phyloP scores from a whole-genome alignment of 129 eudicot species.

The Flaveria linearis region DNA sequence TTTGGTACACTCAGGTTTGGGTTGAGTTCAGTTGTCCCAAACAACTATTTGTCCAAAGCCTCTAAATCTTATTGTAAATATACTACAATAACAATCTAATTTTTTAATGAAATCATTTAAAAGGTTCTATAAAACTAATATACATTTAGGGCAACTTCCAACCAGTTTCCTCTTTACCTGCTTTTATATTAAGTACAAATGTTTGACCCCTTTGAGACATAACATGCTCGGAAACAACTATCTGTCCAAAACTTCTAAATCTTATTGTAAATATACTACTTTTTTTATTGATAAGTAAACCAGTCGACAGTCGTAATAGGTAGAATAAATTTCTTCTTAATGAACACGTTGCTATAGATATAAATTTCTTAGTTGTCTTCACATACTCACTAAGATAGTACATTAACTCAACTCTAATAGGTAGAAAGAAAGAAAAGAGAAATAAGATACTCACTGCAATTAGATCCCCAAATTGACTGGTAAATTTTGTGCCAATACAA shows the following conservation, averaged over 20 bases:
- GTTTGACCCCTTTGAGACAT: background rate
- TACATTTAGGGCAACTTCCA: background rate
- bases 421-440: background rate
- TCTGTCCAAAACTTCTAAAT: too few relatives aligned
- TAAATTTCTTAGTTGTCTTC: background rate
- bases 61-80: background rate
- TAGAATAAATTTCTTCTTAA: background rate
- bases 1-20: background rate
- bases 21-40: background rate
- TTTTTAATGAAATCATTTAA: background rate
- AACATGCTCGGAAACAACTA: background rate
- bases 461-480: constrained; percentile 89
- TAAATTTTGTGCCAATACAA: constrained; percentile 88
- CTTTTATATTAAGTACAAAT: background rate
- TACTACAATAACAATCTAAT: background rate
- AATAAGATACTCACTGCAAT: constrained; percentile 67
- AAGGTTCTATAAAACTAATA: background rate
- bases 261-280: too few relatives aligned
- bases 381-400: background rate
- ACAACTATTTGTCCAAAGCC: background rate
- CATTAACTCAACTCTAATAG: background rate
- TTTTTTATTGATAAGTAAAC: background rate
- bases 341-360: background rate
- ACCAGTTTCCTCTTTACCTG: background rate
- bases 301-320: background rate